Conservation (phyloP, 176 grass and related monocot species). For the Aechmea fasciata region DNA sequence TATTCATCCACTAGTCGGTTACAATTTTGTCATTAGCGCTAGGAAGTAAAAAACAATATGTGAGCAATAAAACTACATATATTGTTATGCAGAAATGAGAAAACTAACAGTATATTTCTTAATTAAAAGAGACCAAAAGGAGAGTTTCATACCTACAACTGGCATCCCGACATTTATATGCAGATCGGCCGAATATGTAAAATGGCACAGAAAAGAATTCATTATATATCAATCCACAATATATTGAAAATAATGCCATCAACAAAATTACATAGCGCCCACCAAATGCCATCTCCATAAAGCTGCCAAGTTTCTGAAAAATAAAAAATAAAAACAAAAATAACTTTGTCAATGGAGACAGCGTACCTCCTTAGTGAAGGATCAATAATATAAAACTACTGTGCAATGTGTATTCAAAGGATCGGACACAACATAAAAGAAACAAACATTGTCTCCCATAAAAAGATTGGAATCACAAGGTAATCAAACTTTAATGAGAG, state of each 20-base stretch:
- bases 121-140: not conserved
- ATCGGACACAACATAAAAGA: no score
- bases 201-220: conserved; percentile 99
- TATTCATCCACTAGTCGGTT: no score
- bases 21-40: no score
- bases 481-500: not conserved
- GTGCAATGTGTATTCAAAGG: no score
- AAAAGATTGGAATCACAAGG: not conserved
- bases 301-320: conserved; percentile 88
- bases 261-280: conserved; percentile 96
- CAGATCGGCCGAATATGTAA: conserved; percentile 94
- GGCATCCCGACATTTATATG: conserved; percentile 72
- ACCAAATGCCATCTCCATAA: conserved; percentile 99
- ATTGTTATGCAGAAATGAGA: not conserved
- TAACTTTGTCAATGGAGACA: not conserved
- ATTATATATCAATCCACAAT: conserved; percentile 98
- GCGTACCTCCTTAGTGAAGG: not conserved
- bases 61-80: not conserved
- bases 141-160: conserved; percentile 58
- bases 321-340: not conserved
- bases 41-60: no score
- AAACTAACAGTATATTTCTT: not conserved
- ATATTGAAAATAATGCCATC: conserved; percentile 99
- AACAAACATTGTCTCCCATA: no score
- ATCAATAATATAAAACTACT: no score